phyloP scores from a whole-genome alignment of 2,329 filamentous ascomycete genomes.

The Cercospora citrullina region DNA sequence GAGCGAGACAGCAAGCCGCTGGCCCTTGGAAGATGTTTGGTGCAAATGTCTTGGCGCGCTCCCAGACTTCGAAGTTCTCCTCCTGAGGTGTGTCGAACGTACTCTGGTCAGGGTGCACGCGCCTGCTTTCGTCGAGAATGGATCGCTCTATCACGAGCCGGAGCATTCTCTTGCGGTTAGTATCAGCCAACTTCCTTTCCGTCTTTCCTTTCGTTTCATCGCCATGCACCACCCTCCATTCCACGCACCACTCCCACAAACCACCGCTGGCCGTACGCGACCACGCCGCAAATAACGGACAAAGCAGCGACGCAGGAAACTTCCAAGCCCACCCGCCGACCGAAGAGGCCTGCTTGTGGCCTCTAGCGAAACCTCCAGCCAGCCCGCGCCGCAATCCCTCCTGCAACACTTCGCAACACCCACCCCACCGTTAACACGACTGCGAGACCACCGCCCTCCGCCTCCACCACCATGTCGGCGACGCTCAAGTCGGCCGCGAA shows the following conservation, averaged over 20 bases:
- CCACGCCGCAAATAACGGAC: neutral
- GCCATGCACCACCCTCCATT: constrained; percentile 2
- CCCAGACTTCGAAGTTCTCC: too few relatives aligned
- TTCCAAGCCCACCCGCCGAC: neutral
- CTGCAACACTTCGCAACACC: neutral
- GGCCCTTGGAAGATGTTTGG: neutral
- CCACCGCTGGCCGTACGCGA: neutral
- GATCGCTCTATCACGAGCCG: constrained; percentile 8
- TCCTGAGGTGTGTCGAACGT: too few relatives aligned
- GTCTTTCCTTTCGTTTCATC: neutral
- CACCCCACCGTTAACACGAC: neutral
- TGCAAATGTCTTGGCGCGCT: neutral
- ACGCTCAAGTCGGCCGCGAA: constrained; percentile 31
- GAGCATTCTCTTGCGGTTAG: neutral
- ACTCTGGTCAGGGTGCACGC: constrained; percentile 6
- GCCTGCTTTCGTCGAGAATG: constrained; percentile 10
- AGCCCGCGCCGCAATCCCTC: neutral
- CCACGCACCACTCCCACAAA: neutral
- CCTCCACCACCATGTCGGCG: constrained; percentile 27
- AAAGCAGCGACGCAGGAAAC: neutral
- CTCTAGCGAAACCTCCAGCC: neutral
- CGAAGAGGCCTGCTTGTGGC: neutral
- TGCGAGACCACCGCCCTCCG: neutral
- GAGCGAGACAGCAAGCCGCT: neutral
- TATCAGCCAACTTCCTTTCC: constrained; percentile 4